Percentiles rank a stretch among this genome's conserved stretches.
phyloP scores from a whole-genome alignment of 495 filamentous ascomycete species.

The Talaromyces trachyspermus region DNA sequence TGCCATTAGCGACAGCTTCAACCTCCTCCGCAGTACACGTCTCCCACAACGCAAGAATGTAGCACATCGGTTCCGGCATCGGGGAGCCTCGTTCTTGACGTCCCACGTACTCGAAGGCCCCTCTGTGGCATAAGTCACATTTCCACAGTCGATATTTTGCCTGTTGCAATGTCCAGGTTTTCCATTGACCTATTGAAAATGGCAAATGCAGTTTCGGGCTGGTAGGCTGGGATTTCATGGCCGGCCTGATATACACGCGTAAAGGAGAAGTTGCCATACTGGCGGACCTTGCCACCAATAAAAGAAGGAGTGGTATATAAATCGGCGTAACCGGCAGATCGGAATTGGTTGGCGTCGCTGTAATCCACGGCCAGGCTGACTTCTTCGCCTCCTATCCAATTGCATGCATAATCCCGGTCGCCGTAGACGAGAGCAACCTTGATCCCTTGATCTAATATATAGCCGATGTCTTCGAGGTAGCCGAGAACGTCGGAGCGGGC shows the following conservation, averaged over 20 bases:
- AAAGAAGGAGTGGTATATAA: slow-evolving; percentile 38
- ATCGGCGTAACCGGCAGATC: slow-evolving; percentile 41
- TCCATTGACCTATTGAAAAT: slow-evolving; percentile 50
- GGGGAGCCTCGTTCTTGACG: slow-evolving; percentile 39
- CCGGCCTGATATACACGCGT: slow-evolving; percentile 52
- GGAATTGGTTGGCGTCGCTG: slow-evolving; percentile 33
- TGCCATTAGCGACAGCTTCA: slow-evolving; percentile 34
- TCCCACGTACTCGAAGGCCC: slow-evolving; percentile 46
- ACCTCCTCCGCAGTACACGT: slow-evolving; percentile 44
- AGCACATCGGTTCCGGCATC: slow-evolving; percentile 36
- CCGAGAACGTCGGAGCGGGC: slow-evolving; percentile 38
- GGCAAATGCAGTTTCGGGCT: slow-evolving; percentile 46
- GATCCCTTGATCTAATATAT: slow-evolving; percentile 48
- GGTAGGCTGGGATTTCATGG: slow-evolving; percentile 54
- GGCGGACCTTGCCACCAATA: slow-evolving; percentile 46
- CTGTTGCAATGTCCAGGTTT: slow-evolving; percentile 50
- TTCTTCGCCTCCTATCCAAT: slow-evolving; percentile 41
- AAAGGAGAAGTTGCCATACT: slow-evolving; percentile 54
- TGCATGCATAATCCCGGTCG: slow-evolving; percentile 53
- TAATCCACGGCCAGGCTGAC: slow-evolving; percentile 35
- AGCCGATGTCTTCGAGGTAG: slow-evolving; percentile 44
- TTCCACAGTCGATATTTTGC: slow-evolving; percentile 31
- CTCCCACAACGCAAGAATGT: slow-evolving; percentile 29
- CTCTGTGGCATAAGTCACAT: slow-evolving; percentile 36
- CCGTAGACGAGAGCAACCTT: slow-evolving; percentile 66